A percentile compares a stretch with the other conserved stretches of the same genome.
Evolutionary conservation across 306 rosid species (phyloP).

Genomic region (Betula pendula): DNA sequence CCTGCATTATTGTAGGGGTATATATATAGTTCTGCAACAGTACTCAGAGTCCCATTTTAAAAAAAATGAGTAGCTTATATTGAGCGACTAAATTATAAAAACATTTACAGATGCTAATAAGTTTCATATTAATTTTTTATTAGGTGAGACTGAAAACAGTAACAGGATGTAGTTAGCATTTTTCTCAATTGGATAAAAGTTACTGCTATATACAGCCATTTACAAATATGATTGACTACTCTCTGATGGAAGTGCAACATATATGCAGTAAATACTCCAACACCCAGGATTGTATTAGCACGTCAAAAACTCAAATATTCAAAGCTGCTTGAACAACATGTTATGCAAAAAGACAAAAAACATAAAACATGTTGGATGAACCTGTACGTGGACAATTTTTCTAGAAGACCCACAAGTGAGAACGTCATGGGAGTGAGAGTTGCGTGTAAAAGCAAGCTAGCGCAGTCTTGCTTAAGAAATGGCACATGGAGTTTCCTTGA

Average conservation of each 20-base stretch:
- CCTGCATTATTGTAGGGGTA: constrained; percentile 2
- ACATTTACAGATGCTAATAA: no score
- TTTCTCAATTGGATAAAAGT: no score
- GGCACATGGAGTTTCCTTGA: constrained; percentile 9
- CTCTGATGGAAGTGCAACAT: no score
- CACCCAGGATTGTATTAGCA: background rate
- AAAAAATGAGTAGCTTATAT: no score
- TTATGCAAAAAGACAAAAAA: background rate
- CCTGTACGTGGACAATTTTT: background rate
- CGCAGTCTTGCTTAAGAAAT: constrained; percentile 7
- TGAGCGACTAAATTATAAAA: no score
- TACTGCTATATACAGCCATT: no score
- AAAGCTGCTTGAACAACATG: background rate
- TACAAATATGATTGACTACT: background rate
- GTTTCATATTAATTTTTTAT: no score
- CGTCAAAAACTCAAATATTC: constrained; percentile 15
- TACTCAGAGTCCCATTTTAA: no score
- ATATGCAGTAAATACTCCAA: constrained; percentile 28
- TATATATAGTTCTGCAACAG: background rate
- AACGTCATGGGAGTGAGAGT: constrained; percentile 1
- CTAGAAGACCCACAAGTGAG: background rate
- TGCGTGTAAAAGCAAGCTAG: constrained; percentile 40
- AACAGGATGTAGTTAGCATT: no score
- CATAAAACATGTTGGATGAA: background rate
- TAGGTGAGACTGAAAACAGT: no score